These are phyloP conservation scores for Hansenula lynferdii DNA, from an alignment of 1,139 yeast species.

Conservation along the genomic window DNA sequence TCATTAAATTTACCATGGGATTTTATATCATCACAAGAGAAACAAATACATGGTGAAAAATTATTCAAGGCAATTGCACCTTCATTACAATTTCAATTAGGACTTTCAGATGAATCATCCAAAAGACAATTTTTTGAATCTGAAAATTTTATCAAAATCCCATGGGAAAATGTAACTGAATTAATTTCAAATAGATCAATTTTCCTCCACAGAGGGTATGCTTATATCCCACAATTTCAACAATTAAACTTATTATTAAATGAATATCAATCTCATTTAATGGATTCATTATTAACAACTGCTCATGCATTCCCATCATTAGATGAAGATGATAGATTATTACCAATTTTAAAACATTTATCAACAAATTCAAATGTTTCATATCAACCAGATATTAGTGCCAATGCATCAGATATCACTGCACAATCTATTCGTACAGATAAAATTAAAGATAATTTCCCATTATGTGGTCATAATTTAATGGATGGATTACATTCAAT, in stretches of 20 bases:
- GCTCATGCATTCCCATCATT: constrained; percentile 77
- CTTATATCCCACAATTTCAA: constrained; percentile 79
- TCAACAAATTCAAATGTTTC: constrained; percentile 58
- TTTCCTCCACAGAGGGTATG: constrained; percentile 61
- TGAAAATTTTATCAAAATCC: constrained; percentile 73
- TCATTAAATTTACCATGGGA: constrained; percentile 67
- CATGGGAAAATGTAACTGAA: constrained; percentile 80
- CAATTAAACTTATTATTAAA: constrained; percentile 64
- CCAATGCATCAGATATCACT: constrained; percentile 43
- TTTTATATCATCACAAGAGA: constrained; percentile 61
- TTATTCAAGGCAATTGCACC: constrained; percentile 45
- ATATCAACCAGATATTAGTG: constrained; percentile 23
- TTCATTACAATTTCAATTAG: constrained; percentile 27
- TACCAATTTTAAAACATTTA: constrained; percentile 77
- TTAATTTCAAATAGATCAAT: constrained; percentile 69
- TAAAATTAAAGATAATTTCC: constrained; percentile 61
- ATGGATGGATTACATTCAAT: constrained; percentile 54
- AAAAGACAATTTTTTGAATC: constrained; percentile 35
- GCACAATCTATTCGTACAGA: constrained; percentile 57
- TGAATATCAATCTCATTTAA: constrained; percentile 59
- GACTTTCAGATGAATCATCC: constrained; percentile 27
- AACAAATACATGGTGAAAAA: constrained; percentile 41
- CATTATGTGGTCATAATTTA: constrained; percentile 74
- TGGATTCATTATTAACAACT: constrained; percentile 54
- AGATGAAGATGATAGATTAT: constrained; percentile 86